Evolutionary conservation across 768 basidiomycete genomes (phyloP), one percentile per base, ranked within the genome.

Genomic region (Phallus indusiatus): DNA sequence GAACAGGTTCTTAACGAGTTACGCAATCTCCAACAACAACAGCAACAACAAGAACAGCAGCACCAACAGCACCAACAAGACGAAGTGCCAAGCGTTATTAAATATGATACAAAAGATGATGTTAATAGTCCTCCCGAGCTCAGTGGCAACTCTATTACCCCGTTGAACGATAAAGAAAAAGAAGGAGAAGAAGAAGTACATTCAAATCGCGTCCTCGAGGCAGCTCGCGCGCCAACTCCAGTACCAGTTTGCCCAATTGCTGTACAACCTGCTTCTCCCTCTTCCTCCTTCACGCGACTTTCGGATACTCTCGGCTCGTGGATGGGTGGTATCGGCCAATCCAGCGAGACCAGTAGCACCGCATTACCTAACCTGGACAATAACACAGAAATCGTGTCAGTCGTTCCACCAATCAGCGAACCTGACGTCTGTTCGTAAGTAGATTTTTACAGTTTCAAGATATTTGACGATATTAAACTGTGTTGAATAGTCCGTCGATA

Each of bases 221-320:
- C n/a, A 33, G 47, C 48, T 12, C 47, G 56, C 16, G 47, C 56
- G 11, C 56, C 47, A 7, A 57, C 37, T 5, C 56, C 56, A 20
- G 34, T 57, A 22, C 56, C 56, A 9, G 35, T 4, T 18, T 57
- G 47, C 28, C 37, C n/a, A 3, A 46, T 17, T 2, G 20, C n/a
- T 11, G 33, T 36, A n/a, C 21, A 18, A 37, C 24, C 42, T 36
- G 54, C 14, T 46, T 20, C 54, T 28, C 28, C 28, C 28, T 28
- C 42, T 42, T 42, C 42, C n/a, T 42, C 42, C 42, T n/a, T 42
- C 14, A 42, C 42, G 12, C 42, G n/a, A n/a, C 4, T 59, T 11
- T 24, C 28, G 36, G 57, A 53, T n/a, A 28, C 50, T 16, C 37
- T 59, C 22, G 57, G 57, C 47, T 51, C 57, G 21, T 59, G 57